Base-by-base conservation (phyloP, 2,329 filamentous ascomycete species). In the Colletotrichum musae region DNA sequence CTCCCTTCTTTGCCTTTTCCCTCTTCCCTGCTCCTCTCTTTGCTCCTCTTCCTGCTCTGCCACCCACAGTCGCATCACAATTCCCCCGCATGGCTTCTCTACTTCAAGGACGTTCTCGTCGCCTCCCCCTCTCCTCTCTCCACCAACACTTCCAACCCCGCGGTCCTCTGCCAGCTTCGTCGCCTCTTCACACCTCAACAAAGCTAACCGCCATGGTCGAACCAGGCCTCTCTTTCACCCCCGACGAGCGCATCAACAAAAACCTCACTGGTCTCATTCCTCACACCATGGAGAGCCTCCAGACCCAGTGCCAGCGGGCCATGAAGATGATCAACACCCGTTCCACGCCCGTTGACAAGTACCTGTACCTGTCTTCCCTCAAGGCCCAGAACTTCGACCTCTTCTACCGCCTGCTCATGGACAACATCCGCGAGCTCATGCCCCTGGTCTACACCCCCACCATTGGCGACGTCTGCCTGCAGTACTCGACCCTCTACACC, bases 401-500 rank as follows among this genome's bases (percentile, higher is more conserved):
- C 68, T 96, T 95, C 86, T 95, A 94, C 85, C 89, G 93, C 73
- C 87, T 95, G 71, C 85, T 95, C 72, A 92, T 94, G 72, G 89
- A 94, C 81, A 91, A 95, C 82, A 83, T 91, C 70, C 86, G 92
- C 83, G 92, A 94, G 76, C 84, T 95, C 74, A 95, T 94, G 83
- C 93, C 93, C 57, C 85, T 95, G 73, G 93, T 96, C 76, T 96
- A 96, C 84, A 96, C 93, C 18, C 93, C 93, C 53, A 95, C 93
- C 77, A 94, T 99, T 76, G 96, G 96, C 76, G 95, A 98, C 80
- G 96, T 97, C 74, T 99, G 96, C 85, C 87, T 97, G 79, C 92
- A 95, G 83, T 99, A 97, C 89, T 97, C 95, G 47, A 94, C 95
- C 76, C 90, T 98, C 75, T 98, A 97, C 86, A 97, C 95, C 70